A percentile compares a stretch with the other conserved stretches of the same genome.
These are phyloP conservation scores for Xylariaceae sp. DNA, from an alignment of 2,329 filamentous ascomycete species.

Conservation along the genomic window DNA sequence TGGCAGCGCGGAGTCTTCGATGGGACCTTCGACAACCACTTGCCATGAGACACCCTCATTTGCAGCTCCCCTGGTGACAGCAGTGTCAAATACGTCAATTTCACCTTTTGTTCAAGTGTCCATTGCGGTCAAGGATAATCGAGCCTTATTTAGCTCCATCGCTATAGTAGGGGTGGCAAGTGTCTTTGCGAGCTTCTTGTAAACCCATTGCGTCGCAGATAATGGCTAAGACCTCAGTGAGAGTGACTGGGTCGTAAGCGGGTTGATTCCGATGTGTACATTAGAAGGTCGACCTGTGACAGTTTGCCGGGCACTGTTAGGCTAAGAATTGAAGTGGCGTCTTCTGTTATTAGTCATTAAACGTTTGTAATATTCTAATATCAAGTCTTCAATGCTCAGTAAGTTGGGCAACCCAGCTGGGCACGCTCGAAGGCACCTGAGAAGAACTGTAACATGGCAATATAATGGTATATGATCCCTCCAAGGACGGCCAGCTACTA, in stretches of 20 bases:
- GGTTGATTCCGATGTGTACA: background rate
- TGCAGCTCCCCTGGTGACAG: constrained; percentile 3
- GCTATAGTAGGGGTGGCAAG: constrained; percentile 18
- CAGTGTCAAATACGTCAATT: constrained; percentile 24
- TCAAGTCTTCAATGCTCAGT: constrained; percentile 44
- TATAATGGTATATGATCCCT: constrained; percentile 96
- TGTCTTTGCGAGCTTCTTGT: constrained; percentile 25
- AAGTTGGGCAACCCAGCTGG: constrained; percentile 61
- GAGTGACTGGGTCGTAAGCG: background rate
- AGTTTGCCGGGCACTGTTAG: background rate
- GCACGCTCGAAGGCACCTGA: constrained; percentile 75
- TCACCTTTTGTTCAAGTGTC: constrained; percentile 31
- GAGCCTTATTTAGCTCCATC: constrained; percentile 8
- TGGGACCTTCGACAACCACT: background rate
- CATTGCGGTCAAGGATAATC: constrained; percentile 16
- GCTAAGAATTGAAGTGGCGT: background rate
- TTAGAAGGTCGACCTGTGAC: background rate
- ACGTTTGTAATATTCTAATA: background rate
- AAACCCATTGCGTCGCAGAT: background rate
- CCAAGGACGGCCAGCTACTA: constrained; percentile 94
- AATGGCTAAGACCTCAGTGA: background rate
- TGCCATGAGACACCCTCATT: constrained; percentile 9
- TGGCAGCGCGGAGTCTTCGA: background rate
- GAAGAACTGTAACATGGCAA: constrained; percentile 95
- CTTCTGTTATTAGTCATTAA: constrained; percentile 10